Evolutionary conservation across 495 filamentous ascomycete genomes (phyloP), one percentile per base, ranked within the genome.

Genomic region (Usnea hakonensis): DNA sequence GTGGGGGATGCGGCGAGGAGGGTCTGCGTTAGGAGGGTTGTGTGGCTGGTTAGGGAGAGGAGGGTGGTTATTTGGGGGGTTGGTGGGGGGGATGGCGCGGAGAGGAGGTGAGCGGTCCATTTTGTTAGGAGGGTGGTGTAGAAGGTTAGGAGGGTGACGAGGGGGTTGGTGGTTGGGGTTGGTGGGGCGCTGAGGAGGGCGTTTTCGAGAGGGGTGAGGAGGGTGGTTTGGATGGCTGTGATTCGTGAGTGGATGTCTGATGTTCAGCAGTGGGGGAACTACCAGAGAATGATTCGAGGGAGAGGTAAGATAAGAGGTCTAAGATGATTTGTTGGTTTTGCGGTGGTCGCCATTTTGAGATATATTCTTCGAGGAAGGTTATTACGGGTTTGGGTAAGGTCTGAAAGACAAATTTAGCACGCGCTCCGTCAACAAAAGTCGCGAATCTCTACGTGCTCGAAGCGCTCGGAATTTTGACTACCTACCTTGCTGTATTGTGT

Each of bases 111-210:
- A 43, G 83, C 68, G 8, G 82, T 81, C 90, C 90, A 95, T 69
- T 83, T 81, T 1, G 75, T 78, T 50, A 93, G 81, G 30, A 96
- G 76, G n/a, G 66, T 69, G 7, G 84, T 85, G 73, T 92, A 94
- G 66, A 91, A 89, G 17, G 73, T 76, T 11, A 95, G 75, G 7
- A 95, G 75, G 16, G 72, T 72, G 6, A 77, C 64, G 69, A 83
- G 81, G 1, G 83, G 83, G 30, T 70, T 60, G 8, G 78, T 50
- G 3, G 74, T 79, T n/a, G n/a, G n/a, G 6, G 26, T 17, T 11
- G 50, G 11, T 11, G 50, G 11, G 44, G 75, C 74, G 64, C 83
- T 70, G 17, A 90, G 71, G 10, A 90, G 46, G 17, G 78, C 77
- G 5, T 62, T 70, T 71, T 96, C 88, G 50, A 90, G 65, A 10